Percentiles rank a stretch among this genome's conserved stretches.
phyloP scores from a whole-genome alignment of 192 early-diverging fungal species.

The Coemansia furcata region DNA sequence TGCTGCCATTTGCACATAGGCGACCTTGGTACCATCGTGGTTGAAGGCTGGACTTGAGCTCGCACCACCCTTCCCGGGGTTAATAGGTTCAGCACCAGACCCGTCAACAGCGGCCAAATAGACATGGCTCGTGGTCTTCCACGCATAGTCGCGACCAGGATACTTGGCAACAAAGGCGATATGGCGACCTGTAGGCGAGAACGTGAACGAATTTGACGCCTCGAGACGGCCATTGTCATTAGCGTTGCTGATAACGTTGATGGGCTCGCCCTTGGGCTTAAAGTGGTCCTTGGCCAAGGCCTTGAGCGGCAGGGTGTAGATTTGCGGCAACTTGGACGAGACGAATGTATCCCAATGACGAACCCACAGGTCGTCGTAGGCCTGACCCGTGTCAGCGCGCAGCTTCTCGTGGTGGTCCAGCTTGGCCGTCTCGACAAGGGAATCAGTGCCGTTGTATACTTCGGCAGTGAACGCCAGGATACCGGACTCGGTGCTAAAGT shows the following conservation, averaged over 20 bases:
- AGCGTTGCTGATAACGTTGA: constrained; percentile 39
- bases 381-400: constrained; percentile 60
- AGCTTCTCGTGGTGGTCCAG: constrained; percentile 50
- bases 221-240: constrained; percentile 56
- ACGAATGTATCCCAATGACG: constrained; percentile 78
- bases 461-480: constrained; percentile 66
- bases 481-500: constrained; percentile 54
- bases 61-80: constrained; percentile 56
- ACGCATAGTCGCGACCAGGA: constrained; percentile 61
- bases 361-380: constrained; percentile 72
- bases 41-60: constrained; percentile 63
- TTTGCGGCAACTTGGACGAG: constrained; percentile 60
- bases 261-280: constrained; percentile 7
- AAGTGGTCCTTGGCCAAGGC: constrained; percentile 37
- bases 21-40: constrained; percentile 62
- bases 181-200: constrained; percentile 64
- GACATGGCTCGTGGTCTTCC: constrained; percentile 73
- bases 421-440: constrained; percentile 57
- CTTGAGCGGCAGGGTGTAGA: constrained; percentile 56
- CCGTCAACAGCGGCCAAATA: constrained; percentile 62
- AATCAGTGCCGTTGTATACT: constrained; percentile 58
- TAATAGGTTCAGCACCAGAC: constrained; percentile 43
- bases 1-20: constrained; percentile 72
- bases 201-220: constrained; percentile 55
- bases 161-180: constrained; percentile 74